These are phyloP conservation scores for Papiliotrema laurentii DNA, from an alignment of 1,284 basidiomycete species.

Conservation along the genomic window DNA sequence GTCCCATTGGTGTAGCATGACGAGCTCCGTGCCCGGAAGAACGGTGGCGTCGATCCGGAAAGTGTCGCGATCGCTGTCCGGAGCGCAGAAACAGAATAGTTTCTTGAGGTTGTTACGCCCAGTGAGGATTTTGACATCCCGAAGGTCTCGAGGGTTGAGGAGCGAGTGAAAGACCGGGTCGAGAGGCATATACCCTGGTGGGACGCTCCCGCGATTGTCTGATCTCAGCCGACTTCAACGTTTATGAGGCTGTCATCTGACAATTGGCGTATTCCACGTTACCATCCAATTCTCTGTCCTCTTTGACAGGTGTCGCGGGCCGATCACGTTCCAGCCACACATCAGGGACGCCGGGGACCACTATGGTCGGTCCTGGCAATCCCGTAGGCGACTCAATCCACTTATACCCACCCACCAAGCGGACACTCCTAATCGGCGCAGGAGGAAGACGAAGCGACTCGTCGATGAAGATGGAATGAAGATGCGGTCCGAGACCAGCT, in stretches of 20 bases:
- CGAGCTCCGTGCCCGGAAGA: background rate
- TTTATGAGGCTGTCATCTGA: background rate
- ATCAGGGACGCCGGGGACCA: slow-evolving; percentile 4
- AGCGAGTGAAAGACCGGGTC: slow-evolving; percentile 4
- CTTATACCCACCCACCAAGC: slow-evolving; percentile 2
- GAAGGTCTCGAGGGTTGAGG: background rate
- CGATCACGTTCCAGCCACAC: slow-evolving; percentile 1
- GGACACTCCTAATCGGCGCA: background rate
- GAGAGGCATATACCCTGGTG: background rate
- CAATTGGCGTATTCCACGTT: slow-evolving; percentile 5
- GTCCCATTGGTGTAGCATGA: slow-evolving; percentile 5
- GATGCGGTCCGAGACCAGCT: too few relatives aligned
- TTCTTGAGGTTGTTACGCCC: slow-evolving; percentile 5
- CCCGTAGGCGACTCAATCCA: background rate
- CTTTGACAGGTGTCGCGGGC: too few relatives aligned
- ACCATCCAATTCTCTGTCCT: background rate
- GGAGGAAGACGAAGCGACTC: too few relatives aligned
- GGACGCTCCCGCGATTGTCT: slow-evolving; percentile 2
- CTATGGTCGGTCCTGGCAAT: background rate
- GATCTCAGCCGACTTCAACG: background rate
- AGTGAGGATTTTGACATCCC: slow-evolving; percentile 1
- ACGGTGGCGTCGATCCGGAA: slow-evolving; percentile 4
- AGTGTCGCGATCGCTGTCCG: too few relatives aligned
- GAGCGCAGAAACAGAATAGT: background rate
- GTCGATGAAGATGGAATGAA: too few relatives aligned